phyloP scores from a whole-genome alignment of 495 filamentous ascomycete genomes.

The Haplographium delicatum region DNA sequence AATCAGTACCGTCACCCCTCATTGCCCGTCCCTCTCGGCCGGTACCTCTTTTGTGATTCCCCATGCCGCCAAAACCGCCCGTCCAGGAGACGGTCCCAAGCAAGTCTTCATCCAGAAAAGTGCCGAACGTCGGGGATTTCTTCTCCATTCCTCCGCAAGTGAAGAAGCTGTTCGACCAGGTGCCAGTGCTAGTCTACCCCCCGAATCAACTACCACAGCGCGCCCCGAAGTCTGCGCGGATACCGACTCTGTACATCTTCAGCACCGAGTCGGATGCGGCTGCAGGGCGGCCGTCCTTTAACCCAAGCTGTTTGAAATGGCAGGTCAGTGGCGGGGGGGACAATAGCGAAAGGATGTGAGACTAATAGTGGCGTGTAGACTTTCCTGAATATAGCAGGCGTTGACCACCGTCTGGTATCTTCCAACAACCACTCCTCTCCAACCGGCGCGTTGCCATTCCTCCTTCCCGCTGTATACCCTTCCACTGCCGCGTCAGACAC shows the following conservation, averaged over 20 bases:
- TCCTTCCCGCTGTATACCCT: constrained; percentile 51
- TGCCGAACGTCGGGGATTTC: constrained; percentile 10
- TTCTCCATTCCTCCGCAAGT: constrained; percentile 71
- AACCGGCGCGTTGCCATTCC: constrained; percentile 79
- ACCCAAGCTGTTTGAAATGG: constrained; percentile 93
- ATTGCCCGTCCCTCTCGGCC: not conserved
- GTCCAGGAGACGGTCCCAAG: not conserved
- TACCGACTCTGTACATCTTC: constrained; percentile 73
- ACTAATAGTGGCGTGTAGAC: constrained; percentile 47
- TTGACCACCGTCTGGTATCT: constrained; percentile 62
- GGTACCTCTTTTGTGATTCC: not conserved
- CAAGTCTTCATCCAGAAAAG: not conserved
- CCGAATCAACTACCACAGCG: constrained; percentile 70
- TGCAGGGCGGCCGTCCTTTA: constrained; percentile 69
- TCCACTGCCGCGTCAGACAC: constrained; percentile 21
- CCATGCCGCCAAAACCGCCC: constrained; percentile 10
- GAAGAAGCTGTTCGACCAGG: constrained; percentile 75
- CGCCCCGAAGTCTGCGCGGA: constrained; percentile 45
- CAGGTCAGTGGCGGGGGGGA: constrained; percentile 65
- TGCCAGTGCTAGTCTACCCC: constrained; percentile 75
- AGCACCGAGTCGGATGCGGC: constrained; percentile 58
- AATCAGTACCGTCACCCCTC: not conserved
- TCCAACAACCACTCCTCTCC: constrained; percentile 94
- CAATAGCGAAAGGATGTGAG: too few species aligned
- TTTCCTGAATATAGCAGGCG: constrained; percentile 71